phyloP scores from a whole-genome alignment of 1,284 basidiomycete species.

The Chalciporus sp. region DNA sequence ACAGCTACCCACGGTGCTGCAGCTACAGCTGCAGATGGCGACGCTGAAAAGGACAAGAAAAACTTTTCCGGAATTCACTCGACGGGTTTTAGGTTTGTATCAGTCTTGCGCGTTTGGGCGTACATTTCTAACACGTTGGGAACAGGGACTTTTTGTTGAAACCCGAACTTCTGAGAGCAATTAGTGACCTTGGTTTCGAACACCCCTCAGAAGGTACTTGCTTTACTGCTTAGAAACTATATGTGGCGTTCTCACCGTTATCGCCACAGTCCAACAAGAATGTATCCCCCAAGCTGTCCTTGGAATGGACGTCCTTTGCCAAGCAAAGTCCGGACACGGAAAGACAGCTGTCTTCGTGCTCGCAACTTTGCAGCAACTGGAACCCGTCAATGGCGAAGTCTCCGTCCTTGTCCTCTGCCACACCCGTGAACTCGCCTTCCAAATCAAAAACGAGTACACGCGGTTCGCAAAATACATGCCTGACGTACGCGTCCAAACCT shows the following conservation, averaged over 20 bases:
- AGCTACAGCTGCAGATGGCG: slow-evolving; percentile 55
- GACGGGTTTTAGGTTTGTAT: slow-evolving; percentile 84
- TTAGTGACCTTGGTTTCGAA: slow-evolving; percentile 99
- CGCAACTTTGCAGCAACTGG: slow-evolving; percentile 96
- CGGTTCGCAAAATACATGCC: slow-evolving; percentile 99
- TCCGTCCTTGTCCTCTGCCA: slow-evolving; percentile 98
- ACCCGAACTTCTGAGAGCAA: slow-evolving; percentile 95
- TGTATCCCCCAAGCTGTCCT: slow-evolving; percentile 99
- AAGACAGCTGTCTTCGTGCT: slow-evolving; percentile 99
- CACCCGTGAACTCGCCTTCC: slow-evolving; percentile 98
- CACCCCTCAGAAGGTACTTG: slow-evolving; percentile 96
- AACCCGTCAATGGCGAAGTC: slow-evolving; percentile 98
- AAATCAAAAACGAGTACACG: slow-evolving; percentile 99
- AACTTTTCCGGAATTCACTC: slow-evolving; percentile 98
- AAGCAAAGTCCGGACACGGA: slow-evolving; percentile 99
- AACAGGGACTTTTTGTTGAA: slow-evolving; percentile 94
- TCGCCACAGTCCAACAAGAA: slow-evolving; percentile 91
- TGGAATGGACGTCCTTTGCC: slow-evolving; percentile 99
- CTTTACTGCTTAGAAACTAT: neutral
- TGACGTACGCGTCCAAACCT: slow-evolving; percentile 95
- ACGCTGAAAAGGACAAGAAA: slow-evolving; percentile 88
- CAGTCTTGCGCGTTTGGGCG: neutral
- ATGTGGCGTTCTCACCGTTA: neutral
- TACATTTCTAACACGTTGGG: neutral
- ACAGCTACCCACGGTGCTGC: slow-evolving; percentile 20